Base-by-base conservation (phyloP, 2,329 filamentous ascomycete species). In the Neofusicoccum umdonicola region DNA sequence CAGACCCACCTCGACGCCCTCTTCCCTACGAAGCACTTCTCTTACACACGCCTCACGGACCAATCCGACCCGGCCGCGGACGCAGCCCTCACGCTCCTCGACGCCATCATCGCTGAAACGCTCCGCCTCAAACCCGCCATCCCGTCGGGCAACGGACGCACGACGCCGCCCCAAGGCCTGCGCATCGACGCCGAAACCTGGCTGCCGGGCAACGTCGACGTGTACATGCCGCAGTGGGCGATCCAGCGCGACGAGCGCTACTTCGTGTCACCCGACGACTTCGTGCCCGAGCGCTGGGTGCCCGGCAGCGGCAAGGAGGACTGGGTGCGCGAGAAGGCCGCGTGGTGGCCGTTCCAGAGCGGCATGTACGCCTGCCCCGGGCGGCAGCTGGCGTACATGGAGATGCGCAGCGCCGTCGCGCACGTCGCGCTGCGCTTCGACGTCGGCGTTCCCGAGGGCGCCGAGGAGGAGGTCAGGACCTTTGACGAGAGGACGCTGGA, bases 311-410 rank as follows among this genome's bases (percentile, higher is more conserved):
- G 34, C 74, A 75, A n/a, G 73, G 78, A 8, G 75, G 74, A 37
- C 73, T 22, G 31, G 42, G 17, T 62, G 57, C 13, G 78, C 3
- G 73, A 76, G 6, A 73, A 76, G 27, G 22, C n/a, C 34, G 57
- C 57, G 22, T 62, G 39, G 39, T 45, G 19, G n/a, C 54, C 54
- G 12, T 44, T 58, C 19, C 41, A 58, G 19, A 19, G 22, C 31
- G 54, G 90, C 0, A 87, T 88, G 0, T 79, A 89, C 13, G 88
- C 88, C 2, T 92, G 90, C 71, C 90, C 92, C 64, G 90, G 89
- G 0, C 91, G 91, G 80, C 83, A 84, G 0, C 76, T 90, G 50
- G 88, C 88, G 2, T 89, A 90, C 69, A 81, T 85, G 47, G 88
- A 91, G 79, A 85, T 90, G 83, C 85, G 80, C 57, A 84, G 85